Base-by-base conservation (phyloP, 2,329 filamentous ascomycete species). In the Xylaria sp. region DNA sequence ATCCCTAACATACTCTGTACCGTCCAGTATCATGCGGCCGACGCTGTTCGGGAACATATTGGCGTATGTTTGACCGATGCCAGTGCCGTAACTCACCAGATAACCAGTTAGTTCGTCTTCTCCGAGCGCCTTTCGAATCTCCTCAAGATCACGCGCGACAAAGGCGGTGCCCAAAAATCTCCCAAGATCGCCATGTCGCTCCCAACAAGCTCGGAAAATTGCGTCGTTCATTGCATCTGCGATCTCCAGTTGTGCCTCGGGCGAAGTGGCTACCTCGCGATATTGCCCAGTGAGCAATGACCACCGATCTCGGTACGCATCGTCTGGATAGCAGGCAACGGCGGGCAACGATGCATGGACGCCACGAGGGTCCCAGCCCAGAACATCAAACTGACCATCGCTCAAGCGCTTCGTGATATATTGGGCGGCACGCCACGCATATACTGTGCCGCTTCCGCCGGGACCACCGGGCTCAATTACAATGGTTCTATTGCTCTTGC, bases 331-430 rank as follows among this genome's bases (percentile, higher is more conserved):
- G 69, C 80, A 83, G 1, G 77, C 68, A 1, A 78, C 66, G 3
- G 74, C 67, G 0, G 80, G 80, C 5, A 74, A 74, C 1, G 79
- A 77, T 0, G 71, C 67, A 63, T 82, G 82, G 56, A 82, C 78
- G 1, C 80, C 80, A 2, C 80, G 76, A n/a, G 80, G 80, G 55
- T 83, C 80, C 76, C 78, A 83, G n/a, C 79, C 78, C 11, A 83
- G 67, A 4, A 82, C 76, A 59, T 82, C 79, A 19, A 75, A 79
- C 19, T 70, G 66, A 19, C 75, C 72, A 37, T 74, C 74, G 58
- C 77, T 79, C 10, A 81, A 67, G 2, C 76, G 75, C 57, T 74
- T 65, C 2, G 76, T 75, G 42, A 78, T 60, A 0, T 61, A 56
- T 58, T 79, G 74, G 2, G 71, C 74, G 0, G 62, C 63, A 4